phyloP scores from a whole-genome alignment of 352 stramenopile species.

The Phytophthora constricta region DNA sequence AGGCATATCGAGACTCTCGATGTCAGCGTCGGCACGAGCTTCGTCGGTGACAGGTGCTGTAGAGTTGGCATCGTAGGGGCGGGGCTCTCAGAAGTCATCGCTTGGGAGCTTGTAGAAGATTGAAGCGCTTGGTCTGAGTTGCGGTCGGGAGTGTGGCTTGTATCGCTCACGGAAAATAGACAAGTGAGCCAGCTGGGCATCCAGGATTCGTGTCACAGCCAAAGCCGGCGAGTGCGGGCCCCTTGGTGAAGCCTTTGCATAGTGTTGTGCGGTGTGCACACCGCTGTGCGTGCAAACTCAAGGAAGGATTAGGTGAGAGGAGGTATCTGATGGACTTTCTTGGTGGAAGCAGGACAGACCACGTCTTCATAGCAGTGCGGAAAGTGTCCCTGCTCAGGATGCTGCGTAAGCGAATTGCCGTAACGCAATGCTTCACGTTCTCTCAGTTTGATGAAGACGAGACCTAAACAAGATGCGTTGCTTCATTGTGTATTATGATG shows the following conservation, averaged over 20 bases:
- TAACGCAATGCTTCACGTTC: too few species aligned
- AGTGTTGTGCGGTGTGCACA: too few species aligned
- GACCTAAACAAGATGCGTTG: too few species aligned
- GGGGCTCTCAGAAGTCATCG: neutral
- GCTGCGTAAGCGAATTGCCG: too few species aligned
- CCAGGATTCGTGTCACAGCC: neutral
- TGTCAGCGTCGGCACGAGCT: constrained; percentile 22
- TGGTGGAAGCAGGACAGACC: too few species aligned
- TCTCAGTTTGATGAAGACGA: too few species aligned
- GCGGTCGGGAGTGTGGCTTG: neutral
- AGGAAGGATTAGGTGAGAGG: neutral
- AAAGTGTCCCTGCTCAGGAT: neutral
- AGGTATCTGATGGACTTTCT: too few species aligned
- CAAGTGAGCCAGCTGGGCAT: constrained; percentile 11
- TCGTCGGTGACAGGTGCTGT: constrained; percentile 28
- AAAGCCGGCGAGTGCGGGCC: neutral
- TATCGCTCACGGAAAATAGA: constrained; percentile 10
- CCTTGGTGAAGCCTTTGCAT: too few species aligned
- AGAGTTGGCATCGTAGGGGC: constrained; percentile 10
- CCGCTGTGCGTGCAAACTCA: too few species aligned
- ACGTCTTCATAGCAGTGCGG: too few species aligned
- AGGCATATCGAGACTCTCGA: constrained; percentile 22
- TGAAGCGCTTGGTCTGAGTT: neutral
- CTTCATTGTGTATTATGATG: too few species aligned
- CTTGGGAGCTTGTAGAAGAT: neutral